Base-by-base conservation (phyloP, 169 alveolate species). In the Plasmodium knowlesi region DNA sequence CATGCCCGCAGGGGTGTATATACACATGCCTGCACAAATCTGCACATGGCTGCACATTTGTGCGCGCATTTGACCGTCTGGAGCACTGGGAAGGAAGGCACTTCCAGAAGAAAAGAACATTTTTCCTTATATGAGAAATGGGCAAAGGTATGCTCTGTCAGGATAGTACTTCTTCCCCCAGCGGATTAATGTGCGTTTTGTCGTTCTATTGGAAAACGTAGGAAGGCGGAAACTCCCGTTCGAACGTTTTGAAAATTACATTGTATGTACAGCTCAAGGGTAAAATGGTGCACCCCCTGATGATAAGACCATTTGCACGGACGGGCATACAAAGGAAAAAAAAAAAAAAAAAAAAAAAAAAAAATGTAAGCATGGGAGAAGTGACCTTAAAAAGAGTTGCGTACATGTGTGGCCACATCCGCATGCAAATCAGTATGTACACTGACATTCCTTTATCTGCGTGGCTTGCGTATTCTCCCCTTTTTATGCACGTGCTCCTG, bases 201-300 rank as follows among this genome's bases (percentile, higher is more conserved):
- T 22, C 61, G 6, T 50, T 50, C 16, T 14, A 50, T 50, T 50
- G 61, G 22, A 50, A 50, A 50, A 8, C 61, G 16, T 3, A 50
- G 0, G 8, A 50, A 14, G 25, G 25, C 6, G 25, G 61, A 50
- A 50, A 50, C 0, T 50, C 22, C 22, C 25, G 32, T 28, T 32
- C 10, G 83, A 30, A 76, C 22, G 5, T 76, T 79, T 43, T 79
- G 12, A 22, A 16, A 41, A 41, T 79, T 30, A 22, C 5, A 12
- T 9, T 79, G 84, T 79, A 79, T 37, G 71, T 79, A 79, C 84
- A 79, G 53, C 73, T 72, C 46, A 79, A 19, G 14, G 5, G 76
- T 5, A 67, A 67, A 22, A 5, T 67, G 12, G 30, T 19, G 41
- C 76, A 67, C 30, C 30, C 76, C 30, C n/a, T 19, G 30, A 67